phyloP scores from a whole-genome alignment of 345 rosid genomes.

The Euphorbia peplus region DNA sequence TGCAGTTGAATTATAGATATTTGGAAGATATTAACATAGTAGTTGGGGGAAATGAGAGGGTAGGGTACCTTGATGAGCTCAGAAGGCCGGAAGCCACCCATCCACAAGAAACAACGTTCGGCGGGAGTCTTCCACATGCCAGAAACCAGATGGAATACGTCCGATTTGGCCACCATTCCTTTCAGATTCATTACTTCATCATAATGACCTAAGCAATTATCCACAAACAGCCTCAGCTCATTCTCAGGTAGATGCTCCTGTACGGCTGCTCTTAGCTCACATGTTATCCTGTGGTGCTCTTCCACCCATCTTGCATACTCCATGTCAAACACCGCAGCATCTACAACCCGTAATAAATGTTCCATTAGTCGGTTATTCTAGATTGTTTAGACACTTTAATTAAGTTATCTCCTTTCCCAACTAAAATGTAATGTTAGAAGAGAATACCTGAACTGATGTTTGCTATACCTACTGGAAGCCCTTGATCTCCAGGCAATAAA shows the following conservation, averaged over 20 bases:
- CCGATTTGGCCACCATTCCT: conserved; percentile 70
- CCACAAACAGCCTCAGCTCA: conserved; percentile 81
- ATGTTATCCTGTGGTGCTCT: conserved; percentile 74
- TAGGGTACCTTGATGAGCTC: conserved; percentile 89
- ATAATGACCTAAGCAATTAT: conserved; percentile 69
- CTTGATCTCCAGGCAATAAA: conserved; percentile 62
- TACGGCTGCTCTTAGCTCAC: conserved; percentile 87
- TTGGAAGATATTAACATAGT: too few species aligned
- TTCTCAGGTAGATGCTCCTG: conserved; percentile 84
- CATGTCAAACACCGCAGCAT: conserved; percentile 79
- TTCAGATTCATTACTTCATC: conserved; percentile 79
- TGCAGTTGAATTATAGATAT: too few species aligned
- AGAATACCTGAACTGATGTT: conserved; percentile 69
- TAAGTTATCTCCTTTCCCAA: too few species aligned
- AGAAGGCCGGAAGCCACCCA: conserved; percentile 96
- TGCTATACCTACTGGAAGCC: conserved; percentile 50
- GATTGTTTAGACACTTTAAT: too few species aligned
- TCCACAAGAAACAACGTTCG: conserved; percentile 98
- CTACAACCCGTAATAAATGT: too few species aligned
- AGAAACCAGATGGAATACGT: conserved; percentile 87
- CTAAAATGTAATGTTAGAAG: too few species aligned
- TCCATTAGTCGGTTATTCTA: too few species aligned
- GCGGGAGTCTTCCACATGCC: conserved; percentile 98
- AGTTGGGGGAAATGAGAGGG: neutral
- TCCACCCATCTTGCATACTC: conserved; percentile 90